phyloP scores from a whole-genome alignment of 1,139 yeast genomes.

The Lodderomyces parapsilosis region DNA sequence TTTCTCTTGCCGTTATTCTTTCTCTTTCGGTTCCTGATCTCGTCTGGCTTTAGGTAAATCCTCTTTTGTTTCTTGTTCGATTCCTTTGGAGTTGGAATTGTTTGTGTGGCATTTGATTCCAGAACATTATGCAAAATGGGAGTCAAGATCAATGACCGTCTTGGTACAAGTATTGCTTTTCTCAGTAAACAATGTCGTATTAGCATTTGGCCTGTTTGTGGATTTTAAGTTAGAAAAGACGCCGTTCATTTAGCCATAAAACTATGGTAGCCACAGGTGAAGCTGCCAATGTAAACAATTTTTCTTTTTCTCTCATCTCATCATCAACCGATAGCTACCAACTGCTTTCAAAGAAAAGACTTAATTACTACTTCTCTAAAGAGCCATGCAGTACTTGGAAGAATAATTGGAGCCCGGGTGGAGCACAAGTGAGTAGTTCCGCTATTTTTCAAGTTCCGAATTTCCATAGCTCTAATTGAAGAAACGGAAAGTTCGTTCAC shows the following conservation, averaged over 20 bases:
- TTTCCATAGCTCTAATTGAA: no score
- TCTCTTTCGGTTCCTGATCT: conserved; percentile 3
- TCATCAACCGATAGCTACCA: neutral
- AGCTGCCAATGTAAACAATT: no score
- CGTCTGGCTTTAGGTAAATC: conserved; percentile 10
- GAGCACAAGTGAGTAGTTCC: no score
- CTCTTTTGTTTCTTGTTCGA: conserved; percentile 6
- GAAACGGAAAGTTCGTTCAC: no score
- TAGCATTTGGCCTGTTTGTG: neutral
- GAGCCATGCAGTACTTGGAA: no score
- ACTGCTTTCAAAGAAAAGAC: neutral
- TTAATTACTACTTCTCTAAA: no score
- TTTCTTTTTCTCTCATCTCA: conserved; percentile 1
- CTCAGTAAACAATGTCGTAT: neutral
- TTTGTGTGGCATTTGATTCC: neutral
- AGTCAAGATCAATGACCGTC: neutral
- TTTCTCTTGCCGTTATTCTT: neutral
- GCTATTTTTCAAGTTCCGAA: no score
- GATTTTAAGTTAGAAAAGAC: neutral
- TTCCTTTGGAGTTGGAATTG: neutral
- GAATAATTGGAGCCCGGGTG: no score
- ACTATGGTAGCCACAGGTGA: conserved; percentile 4
- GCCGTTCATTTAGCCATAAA: neutral
- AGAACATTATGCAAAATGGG: neutral
- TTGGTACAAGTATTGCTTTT: neutral